These are phyloP conservation scores for Torulaspora indica DNA, from an alignment of 805 yeast genomes.

Conservation along the genomic window DNA sequence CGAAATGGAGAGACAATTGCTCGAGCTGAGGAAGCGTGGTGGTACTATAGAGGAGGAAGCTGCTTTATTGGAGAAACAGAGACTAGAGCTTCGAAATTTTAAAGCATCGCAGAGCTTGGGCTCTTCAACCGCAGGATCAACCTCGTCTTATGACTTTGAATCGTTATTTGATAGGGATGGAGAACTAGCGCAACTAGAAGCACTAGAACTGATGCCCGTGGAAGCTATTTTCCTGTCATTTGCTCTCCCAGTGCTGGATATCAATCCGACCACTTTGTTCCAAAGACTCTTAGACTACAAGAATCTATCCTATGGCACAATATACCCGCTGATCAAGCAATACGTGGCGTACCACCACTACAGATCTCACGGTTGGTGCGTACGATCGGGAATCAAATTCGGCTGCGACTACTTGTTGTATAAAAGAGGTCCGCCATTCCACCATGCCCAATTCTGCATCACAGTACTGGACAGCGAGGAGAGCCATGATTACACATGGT, in stretches of 20 bases:
- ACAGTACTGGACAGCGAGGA: slow-evolving; percentile 31
- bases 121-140: slow-evolving; percentile 27
- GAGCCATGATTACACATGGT: slow-evolving; percentile 50
- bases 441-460: slow-evolving; percentile 85
- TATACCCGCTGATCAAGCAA: slow-evolving; percentile 44
- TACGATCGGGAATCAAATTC: slow-evolving; percentile 83
- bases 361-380: slow-evolving; percentile 92
- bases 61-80: slow-evolving; percentile 31
- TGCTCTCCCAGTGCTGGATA: slow-evolving; percentile 48
- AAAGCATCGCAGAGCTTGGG: slow-evolving; percentile 30
- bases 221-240: slow-evolving; percentile 69
- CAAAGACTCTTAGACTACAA: slow-evolving; percentile 19
- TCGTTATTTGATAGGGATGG: slow-evolving; percentile 32
- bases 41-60: slow-evolving; percentile 33
- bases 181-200: slow-evolving; percentile 25
- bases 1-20: slow-evolving; percentile 47
- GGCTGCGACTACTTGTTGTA: slow-evolving; percentile 83
- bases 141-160: slow-evolving; percentile 29
- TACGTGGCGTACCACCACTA: slow-evolving; percentile 83
- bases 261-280: slow-evolving; percentile 24
- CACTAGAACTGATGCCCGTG: slow-evolving; percentile 64
- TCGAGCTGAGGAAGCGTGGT: slow-evolving; percentile 40
- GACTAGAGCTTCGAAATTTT: slow-evolving; percentile 30
- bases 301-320: slow-evolving; percentile 16
- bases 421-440: slow-evolving; percentile 89